Conservation (phyloP, 2,329 filamentous ascomycete species). For the Rhynchosporium secalis region DNA sequence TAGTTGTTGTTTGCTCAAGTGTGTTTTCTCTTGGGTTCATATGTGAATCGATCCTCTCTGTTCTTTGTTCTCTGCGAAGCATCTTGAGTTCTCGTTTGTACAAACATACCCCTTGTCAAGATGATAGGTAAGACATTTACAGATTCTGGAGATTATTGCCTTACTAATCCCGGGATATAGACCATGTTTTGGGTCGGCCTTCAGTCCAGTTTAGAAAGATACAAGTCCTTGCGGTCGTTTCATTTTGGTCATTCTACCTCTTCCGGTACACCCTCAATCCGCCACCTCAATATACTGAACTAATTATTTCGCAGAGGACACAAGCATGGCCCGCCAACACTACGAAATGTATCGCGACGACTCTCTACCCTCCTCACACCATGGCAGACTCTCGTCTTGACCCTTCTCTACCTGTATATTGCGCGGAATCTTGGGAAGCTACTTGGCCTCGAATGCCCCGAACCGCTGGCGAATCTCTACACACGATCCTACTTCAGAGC, state of each 20-base stretch:
- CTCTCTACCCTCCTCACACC: conserved; percentile 72
- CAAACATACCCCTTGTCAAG: conserved; percentile 29
- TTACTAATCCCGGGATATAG: conserved; percentile 43
- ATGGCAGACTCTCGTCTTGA: conserved; percentile 87
- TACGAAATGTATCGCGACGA: conserved; percentile 69
- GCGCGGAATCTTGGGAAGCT: conserved; percentile 93
- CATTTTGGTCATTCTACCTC: conserved; percentile 88
- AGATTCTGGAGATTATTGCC: background rate
- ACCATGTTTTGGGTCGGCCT: conserved; percentile 89
- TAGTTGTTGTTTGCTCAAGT: conserved; percentile 2
- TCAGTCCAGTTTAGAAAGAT: conserved; percentile 89
- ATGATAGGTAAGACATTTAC: conserved; percentile 33
- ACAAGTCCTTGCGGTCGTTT: conserved; percentile 86
- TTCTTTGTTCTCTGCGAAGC: conserved; percentile 15
- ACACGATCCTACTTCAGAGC: conserved; percentile 89
- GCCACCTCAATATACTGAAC: conserved; percentile 8
- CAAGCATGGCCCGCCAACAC: conserved; percentile 80
- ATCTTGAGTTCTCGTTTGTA: background rate
- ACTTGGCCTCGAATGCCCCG: conserved; percentile 85
- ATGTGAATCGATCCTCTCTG: conserved; percentile 20
- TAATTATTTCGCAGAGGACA: conserved; percentile 60
- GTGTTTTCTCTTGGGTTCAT: conserved; percentile 7
- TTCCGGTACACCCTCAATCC: conserved; percentile 56
- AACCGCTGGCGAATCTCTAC: conserved; percentile 93
- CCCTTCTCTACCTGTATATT: conserved; percentile 87